Evolutionary conservation across 345 rosid species (phyloP), one percentile per base, ranked within the genome.

Genomic region (Salix caprea): DNA sequence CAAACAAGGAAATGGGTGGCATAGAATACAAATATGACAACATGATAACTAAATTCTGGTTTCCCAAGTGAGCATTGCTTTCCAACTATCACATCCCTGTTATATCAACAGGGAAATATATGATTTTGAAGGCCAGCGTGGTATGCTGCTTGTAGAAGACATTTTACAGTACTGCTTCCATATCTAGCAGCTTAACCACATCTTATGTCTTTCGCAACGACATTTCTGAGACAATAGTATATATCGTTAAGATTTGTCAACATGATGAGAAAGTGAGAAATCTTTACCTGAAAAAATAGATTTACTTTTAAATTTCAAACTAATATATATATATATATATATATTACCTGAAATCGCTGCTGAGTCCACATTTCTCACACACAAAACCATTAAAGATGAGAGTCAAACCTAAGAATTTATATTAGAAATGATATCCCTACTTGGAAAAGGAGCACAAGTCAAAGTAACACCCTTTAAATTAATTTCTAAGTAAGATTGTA

Each of bases 291-390:
- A 69, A 26, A 48, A 42, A 19, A 54, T 14, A 24, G 7, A n/a
- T 42, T 56, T 37, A 21, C 14, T 52, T 36, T 54, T 52, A 69
- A 64, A 46, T 68, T 73, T 64, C 42, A 44, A 62, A 37, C 56
- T 37, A 32, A 34, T 1, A 26, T 26, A 26, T 26, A 26, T 26
- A 26, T 26, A 26, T 26, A 26, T 26, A 26, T 26, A 26, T 26
- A 26, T 26, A 26, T 26, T 26, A 26, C 28, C 28, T 26, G 28
- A 26, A 76, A 95, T 89, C 36, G 94, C 97, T 61, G 97, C 97
- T 44, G 97, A 37, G 67, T 37, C 36, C 36, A 74, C 40, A 28
- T 26, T 62, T 60, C n/a, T 58, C 37, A 74, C 19, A 30, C 19
- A 72, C 34, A 46, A 65, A 54, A 23, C 7, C 23, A 19, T 30